Evolutionary conservation across 371 early-diverging fungal genomes (phyloP).

Genomic region (Rhizopus delemar): DNA sequence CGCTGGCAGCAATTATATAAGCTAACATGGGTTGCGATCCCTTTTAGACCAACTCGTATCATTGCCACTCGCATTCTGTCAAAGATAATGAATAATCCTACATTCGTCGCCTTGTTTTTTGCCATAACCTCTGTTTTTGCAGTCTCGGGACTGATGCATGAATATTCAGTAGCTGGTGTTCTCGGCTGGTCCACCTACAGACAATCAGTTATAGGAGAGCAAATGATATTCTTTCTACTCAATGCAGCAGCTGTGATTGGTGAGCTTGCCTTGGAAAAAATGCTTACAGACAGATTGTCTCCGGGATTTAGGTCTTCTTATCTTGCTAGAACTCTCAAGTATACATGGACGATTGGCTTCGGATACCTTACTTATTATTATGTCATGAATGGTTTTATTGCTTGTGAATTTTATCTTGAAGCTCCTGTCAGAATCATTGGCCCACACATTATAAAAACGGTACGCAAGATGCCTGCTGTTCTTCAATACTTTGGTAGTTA

Average conservation of each 20-base stretch:
- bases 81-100: constrained; percentile 30
- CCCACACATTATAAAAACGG: constrained; percentile 16
- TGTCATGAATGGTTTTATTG: constrained; percentile 19
- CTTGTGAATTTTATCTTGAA: constrained; percentile 24
- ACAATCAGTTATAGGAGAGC: constrained; percentile 20
- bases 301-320: not conserved
- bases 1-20: constrained; percentile 48
- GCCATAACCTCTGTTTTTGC: constrained; percentile 23
- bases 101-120: constrained; percentile 11
- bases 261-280: constrained; percentile 10
- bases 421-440: constrained; percentile 11
- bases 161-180: constrained; percentile 21
- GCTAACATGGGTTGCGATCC: constrained; percentile 44
- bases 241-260: constrained; percentile 20
- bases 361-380: constrained; percentile 19
- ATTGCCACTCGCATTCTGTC: constrained; percentile 23
- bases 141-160: constrained; percentile 24
- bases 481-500: constrained; percentile 18
- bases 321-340: constrained; percentile 1
- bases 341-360: constrained; percentile 12
- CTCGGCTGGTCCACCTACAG: constrained; percentile 17
- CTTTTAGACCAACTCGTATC: constrained; percentile 41
- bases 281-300: constrained; percentile 1
- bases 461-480: constrained; percentile 11
- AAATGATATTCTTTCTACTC: constrained; percentile 17